Evolutionary conservation across 257 asterid species (phyloP).

Genomic region (Rubia yunnanensis): DNA sequence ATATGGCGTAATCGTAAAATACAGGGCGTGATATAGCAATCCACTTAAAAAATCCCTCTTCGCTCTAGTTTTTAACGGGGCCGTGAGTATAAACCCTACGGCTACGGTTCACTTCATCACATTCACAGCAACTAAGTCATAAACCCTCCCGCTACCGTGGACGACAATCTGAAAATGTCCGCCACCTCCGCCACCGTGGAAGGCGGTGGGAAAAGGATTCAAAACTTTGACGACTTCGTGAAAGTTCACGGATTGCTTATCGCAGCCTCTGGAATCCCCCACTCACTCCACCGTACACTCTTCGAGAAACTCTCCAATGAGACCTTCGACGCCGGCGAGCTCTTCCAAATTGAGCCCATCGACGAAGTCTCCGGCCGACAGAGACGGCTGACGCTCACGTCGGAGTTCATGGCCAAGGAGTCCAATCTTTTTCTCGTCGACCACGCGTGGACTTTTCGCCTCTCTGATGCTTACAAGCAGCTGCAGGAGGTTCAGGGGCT

Average conservation of each 20-base stretch:
- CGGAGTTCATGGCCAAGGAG: constrained; percentile 36
- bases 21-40: no score
- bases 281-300: constrained; percentile 53
- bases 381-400: constrained; percentile 60
- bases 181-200: constrained; percentile 13
- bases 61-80: no score
- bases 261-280: constrained; percentile 79
- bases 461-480: constrained; percentile 87
- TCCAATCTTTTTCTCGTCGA: constrained; percentile 80
- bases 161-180: constrained; percentile 21
- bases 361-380: constrained; percentile 55
- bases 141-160: background rate
- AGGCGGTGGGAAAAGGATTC: constrained; percentile 25
- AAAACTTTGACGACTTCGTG: constrained; percentile 55
- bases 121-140: background rate
- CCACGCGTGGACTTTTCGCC: constrained; percentile 98
- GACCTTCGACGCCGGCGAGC: constrained; percentile 77
- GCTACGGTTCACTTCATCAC: background rate
- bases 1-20: no score
- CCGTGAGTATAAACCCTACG: background rate
- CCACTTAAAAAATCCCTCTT: no score
- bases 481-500: constrained; percentile 78
- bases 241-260: constrained; percentile 67
- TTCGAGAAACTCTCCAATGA: constrained; percentile 71
- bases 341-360: constrained; percentile 79